Evolutionary conservation across 108 stramenopile genomes (phyloP), one percentile per base, ranked within the genome.

Genomic region (Fragilaria crotonensis): DNA sequence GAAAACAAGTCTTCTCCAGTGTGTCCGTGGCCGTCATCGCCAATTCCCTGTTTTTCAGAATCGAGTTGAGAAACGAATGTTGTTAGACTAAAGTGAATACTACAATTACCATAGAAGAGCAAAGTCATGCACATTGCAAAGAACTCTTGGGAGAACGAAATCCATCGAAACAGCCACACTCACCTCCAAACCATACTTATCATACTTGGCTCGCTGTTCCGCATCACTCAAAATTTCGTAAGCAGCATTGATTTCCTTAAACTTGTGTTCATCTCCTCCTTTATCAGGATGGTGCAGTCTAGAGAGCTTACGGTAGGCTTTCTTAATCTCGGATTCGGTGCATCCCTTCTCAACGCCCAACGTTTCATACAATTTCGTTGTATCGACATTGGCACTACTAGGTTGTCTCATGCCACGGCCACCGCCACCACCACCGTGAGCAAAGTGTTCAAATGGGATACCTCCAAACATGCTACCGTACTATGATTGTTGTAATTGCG

Each of bases 1-100:
- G 77, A 75, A 71, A 99, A 99, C 57, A 97, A 73, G 62, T 99
- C 96, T 57, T 95, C 96, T 2, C 84, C 88, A 36, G 78, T 80
- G 29, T 31, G 23, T 64, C 53, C 19, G 71, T 75, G 78, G 41
- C 73, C 81, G 18, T 81, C 93, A 23, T 78, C 82, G 19, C 79
- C 80, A 19, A 96, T 87, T 14, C 95, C 95, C 36, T 41, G 14
- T 7, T 41, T 32, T 41, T 41, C 36, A 41, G 36, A 14, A 41
- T 41, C 36, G n/a, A n/a, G n/a, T n/a, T n/a, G n/a, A n/a, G n/a
- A n/a, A n/a, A n/a, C n/a, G n/a, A n/a, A n/a, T n/a, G n/a, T n/a
- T n/a, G n/a, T n/a, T n/a, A n/a, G n/a, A n/a, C n/a, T n/a, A n/a
- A n/a, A n/a, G n/a, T n/a, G n/a, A n/a, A n/a, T n/a, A n/a, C n/a